Base-by-base conservation (phyloP, 2,329 filamentous ascomycete species). In the Penicillium sp. region DNA sequence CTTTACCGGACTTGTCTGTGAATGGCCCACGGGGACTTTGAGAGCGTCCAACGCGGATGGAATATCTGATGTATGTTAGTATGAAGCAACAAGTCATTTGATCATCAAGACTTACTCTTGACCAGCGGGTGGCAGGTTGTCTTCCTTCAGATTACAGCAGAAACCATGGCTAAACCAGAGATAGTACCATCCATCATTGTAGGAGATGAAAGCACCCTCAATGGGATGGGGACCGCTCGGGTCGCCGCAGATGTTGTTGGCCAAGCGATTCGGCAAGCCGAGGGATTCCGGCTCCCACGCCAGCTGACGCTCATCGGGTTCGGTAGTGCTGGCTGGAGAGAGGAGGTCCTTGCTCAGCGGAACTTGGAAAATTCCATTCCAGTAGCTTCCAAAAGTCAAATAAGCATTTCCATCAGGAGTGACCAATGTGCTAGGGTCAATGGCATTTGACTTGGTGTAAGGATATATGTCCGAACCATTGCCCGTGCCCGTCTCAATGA, bases 371-470 rank as follows among this genome's bases (percentile, higher is more conserved):
- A 90, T 80, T 62, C 86, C 83, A 6, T 76, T 74, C 86, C 87
- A 91, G 78, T 89, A 90, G 43, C 84, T 87, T 43, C 88, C 88
- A 60, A 88, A 90, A 51, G 78, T 83, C 65, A 87, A 72, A 58
- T 79, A 80, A 61, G 79, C 81, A 6, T 65, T 62, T 3, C 66
- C 65, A 25, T 70, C 66, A 1, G 55, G 48, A 39, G 74, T 74
- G 13, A 77, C 63, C 53, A 86, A 67, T 5, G 86, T 71, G 57
- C 81, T 82, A 2, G 80, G 74, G 64, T 87, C 89, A 66, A 91
- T 86, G 43, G 83, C 81, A 63, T 87, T 87, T 67, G 84, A 85
- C 5, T 71, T 58, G 48, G 77, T 79, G 53, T 75, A 76, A 0
- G 75, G 65, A 31, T 58, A 58, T 3, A 66, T 36, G 13, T 66